Evolutionary conservation across 2,329 filamentous ascomycete genomes (phyloP), one percentile per base, ranked within the genome.

Genomic region (Didymella glomerata): DNA sequence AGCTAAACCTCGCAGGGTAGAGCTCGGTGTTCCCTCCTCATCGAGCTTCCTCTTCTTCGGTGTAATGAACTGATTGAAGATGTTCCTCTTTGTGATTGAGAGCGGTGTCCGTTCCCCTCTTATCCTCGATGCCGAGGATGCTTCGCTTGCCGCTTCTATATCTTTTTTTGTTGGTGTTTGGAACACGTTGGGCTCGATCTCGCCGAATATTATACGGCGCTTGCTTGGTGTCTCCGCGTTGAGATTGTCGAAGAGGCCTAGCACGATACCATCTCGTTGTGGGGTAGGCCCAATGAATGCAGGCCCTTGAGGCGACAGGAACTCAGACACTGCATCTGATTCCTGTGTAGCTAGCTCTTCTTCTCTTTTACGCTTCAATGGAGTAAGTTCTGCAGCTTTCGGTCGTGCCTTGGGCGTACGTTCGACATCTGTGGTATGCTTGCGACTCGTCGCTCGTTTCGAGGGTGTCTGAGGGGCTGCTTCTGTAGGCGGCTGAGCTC

Each of bases 181-280:
- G 58, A 74, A 63, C 30, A 76, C 60, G 38, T 79, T 77, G 4
- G 68, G 55, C 4, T 68, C 67, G 5, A 76, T 68, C 18, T 74
- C 68, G 7, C 65, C 64, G 16, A 76, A 51, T 4, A 73, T 68
- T 24, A 69, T 71, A 34, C 71, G 68, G 44, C 61, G 59, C 67
- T 74, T 77, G 54, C 73, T 78, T 7, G 78, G 77, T 28, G 78
- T 81, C 48, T 79, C 83, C 5, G 84, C 83, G 1, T 85, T 84
- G 8, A 92, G 78, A 11, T 90, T 78, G 70, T 94, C 91, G 72
- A 95, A 95, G 18, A 95, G 78, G 4, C 91, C 90, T 2, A 95
- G 81, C 1, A 93, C 88, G 20, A 86, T 86, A 27, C 91, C 91
- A 73, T 94, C 90, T 61, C 88, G 87, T 70, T 94, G 91, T 3